Conservation (phyloP, 257 asterid species). For the Craterostigma plantagineum region DNA sequence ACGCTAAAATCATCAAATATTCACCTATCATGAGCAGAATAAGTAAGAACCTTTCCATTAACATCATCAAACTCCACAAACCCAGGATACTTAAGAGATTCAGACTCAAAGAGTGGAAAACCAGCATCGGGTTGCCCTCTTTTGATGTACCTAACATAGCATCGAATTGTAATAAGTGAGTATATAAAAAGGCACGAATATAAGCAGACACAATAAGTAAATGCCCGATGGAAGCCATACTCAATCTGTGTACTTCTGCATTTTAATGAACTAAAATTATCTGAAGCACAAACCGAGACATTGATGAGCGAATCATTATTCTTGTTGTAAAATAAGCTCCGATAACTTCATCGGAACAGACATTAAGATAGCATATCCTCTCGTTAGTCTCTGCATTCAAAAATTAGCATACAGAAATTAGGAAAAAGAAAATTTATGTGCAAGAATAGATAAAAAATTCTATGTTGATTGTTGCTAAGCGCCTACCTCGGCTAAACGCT, state of each 20-base stretch:
- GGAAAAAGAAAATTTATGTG: too few species aligned
- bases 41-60: conserved; percentile 91
- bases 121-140: conserved; percentile 98
- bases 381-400: conserved; percentile 66
- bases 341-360: conserved; percentile 94
- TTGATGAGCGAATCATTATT: conserved; percentile 96
- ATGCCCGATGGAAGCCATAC: conserved; percentile 30
- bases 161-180: background rate
- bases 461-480: too few species aligned
- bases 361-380: conserved; percentile 92
- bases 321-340: conserved; percentile 95
- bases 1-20: background rate
- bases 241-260: conserved; percentile 97
- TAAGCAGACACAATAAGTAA: conserved; percentile 6
- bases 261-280: conserved; percentile 80
- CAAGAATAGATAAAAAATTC: too few species aligned
- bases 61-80: conserved; percentile 98
- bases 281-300: conserved; percentile 94
- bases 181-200: conserved; percentile 2
- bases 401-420: conserved; percentile 10
- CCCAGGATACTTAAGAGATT: conserved; percentile 98
- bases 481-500: too few species aligned
- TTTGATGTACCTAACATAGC: conserved; percentile 46
- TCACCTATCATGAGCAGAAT: conserved; percentile 93
- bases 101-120: conserved; percentile 84